Evolutionary conservation across 768 basidiomycete genomes (phyloP).

Genomic region (Tricholoma bakamatsutake): DNA sequence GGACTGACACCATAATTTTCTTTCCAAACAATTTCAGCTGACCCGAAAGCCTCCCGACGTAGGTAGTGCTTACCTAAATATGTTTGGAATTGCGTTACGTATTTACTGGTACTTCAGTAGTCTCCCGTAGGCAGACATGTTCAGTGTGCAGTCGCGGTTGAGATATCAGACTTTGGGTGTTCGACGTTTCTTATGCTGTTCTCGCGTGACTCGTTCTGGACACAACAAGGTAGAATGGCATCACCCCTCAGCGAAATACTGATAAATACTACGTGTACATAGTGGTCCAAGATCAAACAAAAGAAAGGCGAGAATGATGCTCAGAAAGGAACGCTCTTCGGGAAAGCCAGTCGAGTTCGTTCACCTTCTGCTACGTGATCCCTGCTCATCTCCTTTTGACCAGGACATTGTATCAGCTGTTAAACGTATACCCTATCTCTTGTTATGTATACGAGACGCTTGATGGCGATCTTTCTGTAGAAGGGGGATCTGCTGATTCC

Average conservation of each 20-base stretch:
- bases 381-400: not conserved
- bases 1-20: no score
- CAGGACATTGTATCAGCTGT: constrained; percentile 63
- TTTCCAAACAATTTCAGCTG: no score
- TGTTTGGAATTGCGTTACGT: no score
- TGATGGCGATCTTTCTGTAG: constrained; percentile 24
- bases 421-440: constrained; percentile 36
- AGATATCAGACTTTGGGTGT: constrained; percentile 5
- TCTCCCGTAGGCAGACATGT: no score
- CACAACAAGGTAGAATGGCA: constrained; percentile 33
- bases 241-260: not conserved
- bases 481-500: constrained; percentile 51
- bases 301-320: constrained; percentile 61
- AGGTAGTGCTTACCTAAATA: no score
- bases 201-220: constrained; percentile 21
- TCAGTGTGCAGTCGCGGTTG: no score
- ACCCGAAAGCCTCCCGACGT: no score
- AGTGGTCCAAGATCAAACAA: constrained; percentile 79
- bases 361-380: not conserved
- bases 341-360: constrained; percentile 50
- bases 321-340: constrained; percentile 52
- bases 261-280: not conserved
- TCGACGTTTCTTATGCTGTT: constrained; percentile 17
- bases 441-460: not conserved
- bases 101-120: no score